Evolutionary conservation across 805 yeast species (phyloP).

Genomic region (Ogataea sp.): DNA sequence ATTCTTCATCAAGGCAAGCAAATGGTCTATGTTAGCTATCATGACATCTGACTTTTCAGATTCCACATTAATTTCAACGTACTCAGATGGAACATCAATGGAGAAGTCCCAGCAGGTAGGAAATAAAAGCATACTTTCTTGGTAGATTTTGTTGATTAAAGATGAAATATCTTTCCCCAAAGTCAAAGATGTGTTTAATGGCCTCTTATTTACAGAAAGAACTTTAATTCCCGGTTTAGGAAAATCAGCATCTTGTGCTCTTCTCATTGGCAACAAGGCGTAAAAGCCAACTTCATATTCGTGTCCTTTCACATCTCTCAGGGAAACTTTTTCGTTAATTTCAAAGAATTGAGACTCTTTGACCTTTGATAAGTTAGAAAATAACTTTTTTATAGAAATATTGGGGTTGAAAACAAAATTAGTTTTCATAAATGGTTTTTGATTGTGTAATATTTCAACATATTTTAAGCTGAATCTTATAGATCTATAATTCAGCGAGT

Average conservation of each 20-base stretch:
- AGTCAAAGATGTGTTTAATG: slow-evolving; percentile 16
- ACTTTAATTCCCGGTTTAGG: slow-evolving; percentile 17
- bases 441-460: slow-evolving; percentile 11
- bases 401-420: slow-evolving; percentile 1
- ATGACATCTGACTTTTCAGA: slow-evolving; percentile 36
- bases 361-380: slow-evolving; percentile 12
- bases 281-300: slow-evolving; percentile 5
- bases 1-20: slow-evolving; percentile 12
- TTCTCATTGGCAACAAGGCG: slow-evolving; percentile 26
- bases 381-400: slow-evolving; percentile 3
- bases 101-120: slow-evolving; percentile 30
- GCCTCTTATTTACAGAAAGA: slow-evolving; percentile 27
- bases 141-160: slow-evolving; percentile 17
- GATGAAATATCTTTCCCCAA: slow-evolving; percentile 24
- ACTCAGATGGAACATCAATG: slow-evolving; percentile 12
- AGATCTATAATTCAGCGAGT: slow-evolving; percentile 21
- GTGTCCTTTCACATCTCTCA: not conserved
- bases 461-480: slow-evolving; percentile 24
- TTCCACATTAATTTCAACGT: slow-evolving; percentile 33
- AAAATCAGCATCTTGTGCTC: slow-evolving; percentile 18
- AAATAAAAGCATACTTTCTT: slow-evolving; percentile 11
- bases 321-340: slow-evolving; percentile 3
- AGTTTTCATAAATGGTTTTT: slow-evolving; percentile 1
- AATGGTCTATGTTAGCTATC: slow-evolving; percentile 13
- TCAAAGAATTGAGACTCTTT: slow-evolving; percentile 11